A percentile compares a stretch with the other conserved stretches of the same genome.
Evolutionary conservation across 768 basidiomycete species (phyloP).

Genomic region (Austroboletus eburneus): DNA sequence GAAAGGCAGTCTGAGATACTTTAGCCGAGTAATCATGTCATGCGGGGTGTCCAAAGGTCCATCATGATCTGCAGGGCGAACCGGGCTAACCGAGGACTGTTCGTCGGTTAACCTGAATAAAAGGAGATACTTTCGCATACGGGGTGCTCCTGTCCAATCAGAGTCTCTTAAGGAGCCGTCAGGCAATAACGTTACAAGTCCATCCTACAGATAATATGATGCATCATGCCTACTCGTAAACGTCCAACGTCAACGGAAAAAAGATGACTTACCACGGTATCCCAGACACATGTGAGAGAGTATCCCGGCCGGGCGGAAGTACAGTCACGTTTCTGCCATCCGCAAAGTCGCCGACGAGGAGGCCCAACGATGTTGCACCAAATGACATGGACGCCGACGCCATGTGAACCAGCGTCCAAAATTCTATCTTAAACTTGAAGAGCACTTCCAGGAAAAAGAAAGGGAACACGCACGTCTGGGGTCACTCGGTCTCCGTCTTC

Average conservation of each 20-base stretch:
- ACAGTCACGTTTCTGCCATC: constrained; percentile 32
- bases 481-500: constrained; percentile 33
- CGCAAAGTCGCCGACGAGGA: constrained; percentile 40
- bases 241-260: neutral
- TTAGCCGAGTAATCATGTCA: constrained; percentile 23
- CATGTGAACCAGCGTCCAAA: constrained; percentile 35
- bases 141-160: too few relatives aligned
- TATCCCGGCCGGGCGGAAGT: constrained; percentile 39
- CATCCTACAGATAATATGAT: too few relatives aligned
- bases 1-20: constrained; percentile 28
- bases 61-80: too few relatives aligned
- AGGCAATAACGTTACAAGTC: too few relatives aligned
- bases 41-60: constrained; percentile 24
- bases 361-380: constrained; percentile 35
- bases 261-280: constrained; percentile 29
- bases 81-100: too few relatives aligned
- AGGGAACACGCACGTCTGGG: constrained; percentile 25
- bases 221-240: constrained; percentile 31
- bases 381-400: constrained; percentile 40
- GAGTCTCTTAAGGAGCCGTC: too few relatives aligned
- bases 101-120: too few relatives aligned
- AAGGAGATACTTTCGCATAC: too few relatives aligned
- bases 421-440: too few relatives aligned
- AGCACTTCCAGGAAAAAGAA: neutral
- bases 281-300: constrained; percentile 40